These are phyloP conservation scores for Acacia pycnantha DNA, from an alignment of 331 rosid species.

Conservation along the genomic window DNA sequence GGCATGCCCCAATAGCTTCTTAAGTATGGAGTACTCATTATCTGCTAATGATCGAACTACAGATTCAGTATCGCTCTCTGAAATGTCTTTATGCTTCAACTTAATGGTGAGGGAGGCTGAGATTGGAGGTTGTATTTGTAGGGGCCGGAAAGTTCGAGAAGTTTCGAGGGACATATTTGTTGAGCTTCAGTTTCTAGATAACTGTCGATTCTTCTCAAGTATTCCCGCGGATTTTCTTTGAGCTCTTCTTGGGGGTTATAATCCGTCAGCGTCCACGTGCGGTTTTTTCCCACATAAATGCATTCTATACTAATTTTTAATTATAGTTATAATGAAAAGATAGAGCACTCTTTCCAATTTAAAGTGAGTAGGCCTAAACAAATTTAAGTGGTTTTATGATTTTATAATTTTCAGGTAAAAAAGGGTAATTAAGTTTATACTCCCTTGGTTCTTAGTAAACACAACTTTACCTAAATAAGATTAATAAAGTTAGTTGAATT, in stretches of 20 bases:
- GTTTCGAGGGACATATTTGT: conserved; percentile 15
- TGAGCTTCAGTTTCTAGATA: conserved; percentile 10
- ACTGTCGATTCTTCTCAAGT: conserved; percentile 25
- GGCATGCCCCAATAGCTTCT: conserved; percentile 23
- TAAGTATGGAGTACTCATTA: conserved; percentile 39
- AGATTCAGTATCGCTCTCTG: neutral
- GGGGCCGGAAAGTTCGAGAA: conserved; percentile 45
- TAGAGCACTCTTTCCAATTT: too few species aligned
- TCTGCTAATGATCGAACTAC: neutral
- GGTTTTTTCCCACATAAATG: neutral
- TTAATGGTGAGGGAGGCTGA: accelerated
- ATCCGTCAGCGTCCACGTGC: neutral
- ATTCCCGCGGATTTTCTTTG: neutral
- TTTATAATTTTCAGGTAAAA: too few species aligned
- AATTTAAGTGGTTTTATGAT: too few species aligned
- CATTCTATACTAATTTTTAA: neutral
- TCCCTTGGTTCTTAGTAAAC: accelerated
- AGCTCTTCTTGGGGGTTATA: neutral
- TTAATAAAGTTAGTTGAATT: too few species aligned
- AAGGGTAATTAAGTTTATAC: too few species aligned
- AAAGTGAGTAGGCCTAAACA: too few species aligned
- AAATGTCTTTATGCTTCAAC: neutral
- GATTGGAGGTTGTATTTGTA: neutral
- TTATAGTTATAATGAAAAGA: too few species aligned
- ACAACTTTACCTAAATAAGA: accelerated